Base-by-base conservation (phyloP, 2,329 filamentous ascomycete species). In the Ceratocystis papillata region DNA sequence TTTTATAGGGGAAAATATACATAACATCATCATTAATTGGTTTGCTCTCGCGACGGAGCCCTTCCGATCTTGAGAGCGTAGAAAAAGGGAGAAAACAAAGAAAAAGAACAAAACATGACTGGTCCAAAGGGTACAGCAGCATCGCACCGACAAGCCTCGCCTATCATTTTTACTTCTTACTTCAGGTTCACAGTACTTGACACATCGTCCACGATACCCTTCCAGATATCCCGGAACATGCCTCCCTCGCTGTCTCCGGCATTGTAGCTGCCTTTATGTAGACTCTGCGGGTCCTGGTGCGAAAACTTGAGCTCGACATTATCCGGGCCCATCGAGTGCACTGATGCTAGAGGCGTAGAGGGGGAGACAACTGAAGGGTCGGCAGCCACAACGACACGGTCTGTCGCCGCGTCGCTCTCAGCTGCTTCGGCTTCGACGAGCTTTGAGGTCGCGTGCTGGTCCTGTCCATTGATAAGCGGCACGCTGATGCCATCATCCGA, bases 251-350 rank as follows among this genome's bases (percentile, higher is more conserved):
- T 45, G 28, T 65, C 15, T 8, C 57, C 61, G 28, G 44, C 65
- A 30, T 63, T 64, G 12, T 41, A 48, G 12, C 25, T 71, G 17
- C 74, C 71, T 33, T 74, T 70, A 64, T 75, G 72, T 28, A 72
- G 70, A n/a, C 68, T 68, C 12, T 68, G 57, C 25, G 55, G 70
- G 65, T 65, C 68, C 71, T 67, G 74, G 68, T 83, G 79, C 8
- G 76, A 75, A 70, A 82, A 81, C 72, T 80, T 81, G 64, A 85
- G 75, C 73, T 83, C 79, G 5, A 82, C 76, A 60, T 82, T 79
- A 72, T 85, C 82, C 6, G 83, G 71, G 60, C 79, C 78, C 70
- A 84, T 79, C n/a, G 79, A 79, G 71, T 84, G 81, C n/a, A 85
- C 77, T 71, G 82, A 81, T 7, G 80, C 81, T 67, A 86, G 74